Percentiles rank a stretch among this genome's conserved stretches.
Evolutionary conservation across 768 basidiomycete genomes (phyloP).

Genomic region (Leccinum uliginosum): DNA sequence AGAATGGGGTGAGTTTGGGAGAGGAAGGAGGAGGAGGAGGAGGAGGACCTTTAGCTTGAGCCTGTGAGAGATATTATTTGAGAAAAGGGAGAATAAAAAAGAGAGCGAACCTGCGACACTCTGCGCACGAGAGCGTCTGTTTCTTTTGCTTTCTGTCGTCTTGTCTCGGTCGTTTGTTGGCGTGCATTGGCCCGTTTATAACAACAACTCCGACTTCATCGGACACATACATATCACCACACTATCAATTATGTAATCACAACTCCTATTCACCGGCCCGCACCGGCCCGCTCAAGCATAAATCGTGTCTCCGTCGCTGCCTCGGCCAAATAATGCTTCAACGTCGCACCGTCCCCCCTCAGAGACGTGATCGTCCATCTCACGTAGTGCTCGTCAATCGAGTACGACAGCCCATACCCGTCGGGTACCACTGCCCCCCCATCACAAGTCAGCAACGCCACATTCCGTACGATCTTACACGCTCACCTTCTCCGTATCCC

Average conservation of each 20-base stretch:
- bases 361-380: slow-evolving; percentile 88
- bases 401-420: slow-evolving; percentile 88
- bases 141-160: slow-evolving; percentile 27
- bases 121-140: slow-evolving; percentile 57
- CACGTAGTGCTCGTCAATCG: slow-evolving; percentile 79
- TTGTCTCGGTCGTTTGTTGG: slow-evolving; percentile 44
- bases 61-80: slow-evolving; percentile 17
- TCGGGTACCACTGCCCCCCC: slow-evolving; percentile 69
- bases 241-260: slow-evolving; percentile 26
- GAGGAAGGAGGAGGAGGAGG: background rate
- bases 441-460: slow-evolving; percentile 8
- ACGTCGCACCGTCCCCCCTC: slow-evolving; percentile 45
- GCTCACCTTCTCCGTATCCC: slow-evolving; percentile 91
- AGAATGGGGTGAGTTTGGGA: background rate
- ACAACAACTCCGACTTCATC: slow-evolving; percentile 21
- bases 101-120: slow-evolving; percentile 49
- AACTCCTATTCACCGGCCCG: slow-evolving; percentile 25
- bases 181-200: slow-evolving; percentile 18
- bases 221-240: slow-evolving; percentile 20
- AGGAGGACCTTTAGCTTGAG: slow-evolving; percentile 54
- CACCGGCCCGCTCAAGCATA: slow-evolving; percentile 78
- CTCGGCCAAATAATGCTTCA: slow-evolving; percentile 70
- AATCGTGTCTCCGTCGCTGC: slow-evolving; percentile 52
- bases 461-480: background rate
- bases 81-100: background rate